Base-by-base conservation (phyloP, 768 basidiomycete species). In the Trametes coccinea region DNA sequence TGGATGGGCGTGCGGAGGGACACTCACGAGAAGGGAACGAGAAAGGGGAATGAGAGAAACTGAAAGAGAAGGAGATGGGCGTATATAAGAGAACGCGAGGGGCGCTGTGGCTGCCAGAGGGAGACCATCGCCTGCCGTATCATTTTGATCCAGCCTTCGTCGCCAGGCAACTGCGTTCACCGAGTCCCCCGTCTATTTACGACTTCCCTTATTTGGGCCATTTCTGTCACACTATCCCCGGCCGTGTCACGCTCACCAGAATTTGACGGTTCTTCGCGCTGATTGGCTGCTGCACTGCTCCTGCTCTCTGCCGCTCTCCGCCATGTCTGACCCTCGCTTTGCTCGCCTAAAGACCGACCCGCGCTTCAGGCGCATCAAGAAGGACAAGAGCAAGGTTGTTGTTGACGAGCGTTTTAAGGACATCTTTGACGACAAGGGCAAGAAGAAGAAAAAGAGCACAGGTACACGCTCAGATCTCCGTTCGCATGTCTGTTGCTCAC, bases 351-450 rank as follows among this genome's bases (percentile, higher is more conserved):
- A 85, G 71, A 86, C 93, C 13, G 96, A 99, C 72, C 97, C 97
- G 48, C 86, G 97, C 51, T 99, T 99, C 78, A 82, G 95, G 29
- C 83, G 84, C 34, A 90, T 92, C 2, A 91, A 86, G 72, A 92
- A 88, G 74, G 85, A 88, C 39, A 78, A 86, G 59, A 78, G 84
- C 65, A 97, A 95, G 74, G 88, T 97, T 54, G 84, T 90, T 55
- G 83, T 98, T 40, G 97, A 99, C 72, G 88, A 94, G 10, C 87
- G 97, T 27, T 99, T 98, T 82, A 92, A 89, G 73, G 77, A 81
- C 56, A 81, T 97, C 17, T 85, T 98, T 46, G 77, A 82, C 59
- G 75, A 79, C 13, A 76, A 79, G 54, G 77, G 74, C 57, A 79
- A 80, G 59, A 71, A 68, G 45, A 77, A 72, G 51, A 74, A 76